These are phyloP conservation scores for Xylariaceae sp. DNA, from an alignment of 2,329 filamentous ascomycete species.

Conservation along the genomic window DNA sequence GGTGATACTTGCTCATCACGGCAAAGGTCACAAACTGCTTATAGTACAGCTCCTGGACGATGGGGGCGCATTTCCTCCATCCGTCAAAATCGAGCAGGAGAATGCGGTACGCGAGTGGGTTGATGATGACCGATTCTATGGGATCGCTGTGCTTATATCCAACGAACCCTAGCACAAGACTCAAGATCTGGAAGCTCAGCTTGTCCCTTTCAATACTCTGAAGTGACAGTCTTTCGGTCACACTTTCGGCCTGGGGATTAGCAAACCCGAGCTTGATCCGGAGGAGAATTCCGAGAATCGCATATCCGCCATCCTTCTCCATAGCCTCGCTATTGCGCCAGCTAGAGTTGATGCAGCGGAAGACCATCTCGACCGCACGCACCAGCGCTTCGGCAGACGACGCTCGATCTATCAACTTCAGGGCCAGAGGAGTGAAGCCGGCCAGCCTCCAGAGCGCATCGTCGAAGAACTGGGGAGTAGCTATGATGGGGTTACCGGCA, in stretches of 20 bases:
- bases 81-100: constrained; percentile 88
- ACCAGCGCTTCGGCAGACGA: constrained; percentile 62
- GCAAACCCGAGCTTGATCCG: constrained; percentile 68
- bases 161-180: constrained; percentile 74
- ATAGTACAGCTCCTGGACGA: constrained; percentile 85
- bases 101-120: constrained; percentile 88
- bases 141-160: constrained; percentile 78
- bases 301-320: constrained; percentile 92
- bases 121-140: constrained; percentile 86
- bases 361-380: constrained; percentile 73
- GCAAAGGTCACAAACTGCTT: constrained; percentile 85
- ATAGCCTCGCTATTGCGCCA: constrained; percentile 99
- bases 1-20: constrained; percentile 81
- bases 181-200: constrained; percentile 58
- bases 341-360: constrained; percentile 78
- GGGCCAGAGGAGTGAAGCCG: constrained; percentile 77
- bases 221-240: constrained; percentile 36
- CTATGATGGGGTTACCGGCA: constrained; percentile 74
- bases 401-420: constrained; percentile 78
- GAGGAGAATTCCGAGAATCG: constrained; percentile 74
- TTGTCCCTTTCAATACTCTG: constrained; percentile 46
- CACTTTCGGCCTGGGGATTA: constrained; percentile 26
- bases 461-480: constrained; percentile 76
- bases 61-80: constrained; percentile 72
- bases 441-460: constrained; percentile 88